Evolutionary conservation across 768 basidiomycete species (phyloP), one percentile per base, ranked within the genome.

Genomic region (Glaciozyma antarctica): DNA sequence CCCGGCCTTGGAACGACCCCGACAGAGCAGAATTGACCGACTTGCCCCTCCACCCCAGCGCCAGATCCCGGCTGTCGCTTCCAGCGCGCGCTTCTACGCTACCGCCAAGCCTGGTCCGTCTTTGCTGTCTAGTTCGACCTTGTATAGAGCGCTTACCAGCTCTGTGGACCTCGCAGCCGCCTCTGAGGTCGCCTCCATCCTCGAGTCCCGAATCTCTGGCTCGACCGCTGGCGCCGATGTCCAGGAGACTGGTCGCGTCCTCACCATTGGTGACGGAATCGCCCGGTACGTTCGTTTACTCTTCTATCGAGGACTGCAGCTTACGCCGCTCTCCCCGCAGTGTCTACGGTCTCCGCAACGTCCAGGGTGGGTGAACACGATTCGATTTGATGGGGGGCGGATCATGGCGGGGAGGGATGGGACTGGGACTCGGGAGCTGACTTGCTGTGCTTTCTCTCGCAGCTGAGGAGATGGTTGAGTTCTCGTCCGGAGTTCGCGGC

Each of bases 401-500:
- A 15, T 55, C 43, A 17, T 22, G 51, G 43, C 26, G 41, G 7
- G 32, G 22, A 15, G 6, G 12, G 30, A 2, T 17, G 49, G n/a
- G n/a, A 51, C n/a, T n/a, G 49, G n/a, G 49, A 24, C 10, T 38
- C 13, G 5, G 21, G 21, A n/a, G 43, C 58, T 60, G 53, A 56
- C 63, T 19, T 19, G 9, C 21, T 30, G 32, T 2, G 30, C 38
- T 22, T 54, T 26, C 44, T 41, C 43, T 19, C 19, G n/a, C 70
- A 71, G 69, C 79, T 92, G 95, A 99, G 81, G 95, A 99, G 86
- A 99, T 99, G 95, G 95, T 99, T 84, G 95, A 99, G 84, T 99
- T 99, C 85, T 90, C 94, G 58, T 98, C 95, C 59, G 95, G 95
- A 80, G 86, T 99, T 75, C 93, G 95, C 78, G 95, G 95, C 83